Base-by-base conservation (phyloP, 495 filamentous ascomycete species). In the Aspergillus sclerotioniger region DNA sequence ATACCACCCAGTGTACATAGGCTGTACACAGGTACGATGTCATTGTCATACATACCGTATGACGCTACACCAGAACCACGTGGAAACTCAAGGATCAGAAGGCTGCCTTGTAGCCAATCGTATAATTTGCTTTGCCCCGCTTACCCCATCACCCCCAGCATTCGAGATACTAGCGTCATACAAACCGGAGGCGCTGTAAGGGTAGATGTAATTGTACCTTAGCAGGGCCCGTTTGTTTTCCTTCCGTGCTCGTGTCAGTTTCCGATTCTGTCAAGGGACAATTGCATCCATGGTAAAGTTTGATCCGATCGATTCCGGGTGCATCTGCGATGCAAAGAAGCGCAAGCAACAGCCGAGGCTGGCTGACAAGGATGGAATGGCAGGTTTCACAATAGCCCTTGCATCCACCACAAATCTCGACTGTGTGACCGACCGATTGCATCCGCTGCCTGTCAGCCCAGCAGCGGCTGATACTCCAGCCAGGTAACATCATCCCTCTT, bases 61-160 rank as follows among this genome's bases (percentile, higher is more conserved):
- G 53, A 52, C 45, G 50, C 44, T 54, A 59, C 55, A 20, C 31
- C 58, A 57, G 62, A 54, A 59, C 62, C 62, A 64, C 62, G 62
- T 64, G 62, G 62, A 56, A 64, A 56, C 48, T 48, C 54, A 46
- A 47, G 56, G 54, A 48, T 61, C 39, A 56, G 49, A 57, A 58
- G 46, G 51, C 50, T 41, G 44, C 8, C 19, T 16, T 3, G 2
- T 17, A 20, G 10, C 58, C 62, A 64, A 64, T 64, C 62, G 56
- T 15, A 53, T 33, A 57, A 53, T 61, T 58, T 54, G n/a, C 9
- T 33, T 16, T 3, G 48, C 19, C 53, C 58, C 62, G 60, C 51
- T 29, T 49, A 20, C 55, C 35, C 51, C 32, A 55, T 52, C 33
- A n/a, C 60, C 62, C 58, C 62, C 62, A 59, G 60, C 58, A 58